Base-by-base conservation (phyloP, 2,329 filamentous ascomycete species). In the Calonectria ilicicola region DNA sequence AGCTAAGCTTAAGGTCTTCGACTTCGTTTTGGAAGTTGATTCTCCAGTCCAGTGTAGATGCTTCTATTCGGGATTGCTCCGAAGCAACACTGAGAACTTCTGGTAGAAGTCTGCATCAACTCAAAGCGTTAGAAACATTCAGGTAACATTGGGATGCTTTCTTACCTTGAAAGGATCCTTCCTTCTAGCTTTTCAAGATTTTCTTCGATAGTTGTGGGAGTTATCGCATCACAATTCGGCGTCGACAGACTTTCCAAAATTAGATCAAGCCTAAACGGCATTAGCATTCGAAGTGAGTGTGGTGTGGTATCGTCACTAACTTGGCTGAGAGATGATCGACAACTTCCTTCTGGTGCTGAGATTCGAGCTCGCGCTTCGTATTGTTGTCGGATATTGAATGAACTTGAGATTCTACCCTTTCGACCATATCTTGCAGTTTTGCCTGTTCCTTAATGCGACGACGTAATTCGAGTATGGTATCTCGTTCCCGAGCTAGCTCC, bases 161-260 rank as follows among this genome's bases (percentile, higher is more conserved):
- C 62, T 26, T 75, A 80, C 78, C 63, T 70, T 29, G 69, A 67
- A 58, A 79, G 10, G 10, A 80, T 75, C 10, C 67, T 76, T 2
- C 58, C n/a, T 46, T 77, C 76, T 7, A 78, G 26, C 15, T 4
- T 68, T 23, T 72, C 35, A 7, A 73, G n/a, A 32, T 72, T 67
- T n/a, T 53, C 27, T n/a, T 67, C 67, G n/a, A 75, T 19, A 12
- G 65, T 42, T 42, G 47, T n/a, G 2, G 46, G 42, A 6, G 62
- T 46, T 19, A 51, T 15, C 27, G 35, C 65, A 5, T 58, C 40
- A 19, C 69, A 51, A 17, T 35, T 40, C 1, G 60, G 42, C 5
- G 40, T 69, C 6, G 49, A n/a, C 15, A 78, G 17, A 19, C 70
- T 51, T 29, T 72, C n/a, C 12, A 62, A 51, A 15, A 80, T 67